Evolutionary conservation across 345 rosid genomes (phyloP).

Genomic region (Salix dunnii): DNA sequence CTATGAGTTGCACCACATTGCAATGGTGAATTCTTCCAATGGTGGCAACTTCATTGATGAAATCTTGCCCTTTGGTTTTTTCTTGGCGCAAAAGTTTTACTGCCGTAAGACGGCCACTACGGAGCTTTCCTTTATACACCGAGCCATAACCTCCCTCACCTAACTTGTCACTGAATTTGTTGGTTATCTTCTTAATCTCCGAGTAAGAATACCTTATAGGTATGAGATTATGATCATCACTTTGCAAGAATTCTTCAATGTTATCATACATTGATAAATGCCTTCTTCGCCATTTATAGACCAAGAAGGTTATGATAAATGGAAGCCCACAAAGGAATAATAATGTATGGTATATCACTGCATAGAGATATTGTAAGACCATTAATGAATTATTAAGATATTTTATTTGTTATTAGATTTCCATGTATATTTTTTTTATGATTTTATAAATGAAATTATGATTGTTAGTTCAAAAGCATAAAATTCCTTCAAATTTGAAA

Average conservation of each 20-base stretch:
- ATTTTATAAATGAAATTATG: no score
- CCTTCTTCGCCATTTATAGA: not conserved
- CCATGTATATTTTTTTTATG: no score
- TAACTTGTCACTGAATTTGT: not conserved
- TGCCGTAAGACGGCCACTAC: not conserved
- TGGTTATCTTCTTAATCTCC: not conserved
- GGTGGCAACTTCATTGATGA: conserved; percentile 16
- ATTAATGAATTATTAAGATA: no score
- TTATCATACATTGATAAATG: not conserved
- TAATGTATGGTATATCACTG: no score
- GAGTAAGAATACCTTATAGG: not conserved
- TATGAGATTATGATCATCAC: not conserved
- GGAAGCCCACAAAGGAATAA: not conserved
- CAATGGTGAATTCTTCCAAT: conserved; percentile 12
- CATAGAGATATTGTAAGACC: no score
- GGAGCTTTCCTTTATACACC: conserved; percentile 10
- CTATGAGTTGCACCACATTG: conserved; percentile 3
- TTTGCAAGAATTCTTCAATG: not conserved
- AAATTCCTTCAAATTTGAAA: no score
- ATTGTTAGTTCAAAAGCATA: not conserved
- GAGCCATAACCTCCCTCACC: conserved; percentile 15
- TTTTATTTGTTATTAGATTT: no score
- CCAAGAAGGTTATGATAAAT: not conserved
- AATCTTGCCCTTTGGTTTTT: conserved; percentile 1
- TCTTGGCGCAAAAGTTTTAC: not conserved